A percentile compares a stretch with the other conserved stretches of the same genome.
Conservation (phyloP, 176 grass and related monocot species). For the Carex cristatella region DNA sequence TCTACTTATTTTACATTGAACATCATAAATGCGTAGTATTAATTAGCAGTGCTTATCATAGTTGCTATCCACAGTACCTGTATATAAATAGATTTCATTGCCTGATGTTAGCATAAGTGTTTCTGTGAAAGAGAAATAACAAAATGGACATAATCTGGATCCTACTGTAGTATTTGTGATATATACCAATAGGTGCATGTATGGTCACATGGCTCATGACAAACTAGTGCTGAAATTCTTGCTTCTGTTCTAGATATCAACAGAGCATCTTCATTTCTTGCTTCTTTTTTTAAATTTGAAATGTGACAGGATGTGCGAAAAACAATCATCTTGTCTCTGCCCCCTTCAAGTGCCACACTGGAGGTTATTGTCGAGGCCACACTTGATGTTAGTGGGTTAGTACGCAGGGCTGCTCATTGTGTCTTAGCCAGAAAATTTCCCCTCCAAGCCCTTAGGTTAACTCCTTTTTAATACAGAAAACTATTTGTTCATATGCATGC, state of each 20-base stretch:
- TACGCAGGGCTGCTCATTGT: conserved; percentile 60
- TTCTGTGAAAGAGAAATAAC: background rate
- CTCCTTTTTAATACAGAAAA: background rate
- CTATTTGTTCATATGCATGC: conserved; percentile 5
- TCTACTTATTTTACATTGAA: background rate
- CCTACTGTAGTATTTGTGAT: background rate
- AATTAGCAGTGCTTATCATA: background rate
- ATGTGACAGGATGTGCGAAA: conserved; percentile 69
- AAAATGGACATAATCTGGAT: background rate
- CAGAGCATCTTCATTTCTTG: background rate
- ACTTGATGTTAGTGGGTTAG: conserved; percentile 62
- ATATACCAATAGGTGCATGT: background rate
- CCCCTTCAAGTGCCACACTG: conserved; percentile 58
- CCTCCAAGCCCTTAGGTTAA: conserved; percentile 83
- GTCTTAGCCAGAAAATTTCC: conserved; percentile 83
- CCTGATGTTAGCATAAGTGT: background rate
- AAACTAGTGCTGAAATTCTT: background rate
- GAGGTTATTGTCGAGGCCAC: conserved; percentile 61
- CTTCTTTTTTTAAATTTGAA: conserved; percentile 9
- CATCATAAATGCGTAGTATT: background rate
- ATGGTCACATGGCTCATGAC: background rate
- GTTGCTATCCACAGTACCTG: background rate
- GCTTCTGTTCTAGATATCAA: background rate
- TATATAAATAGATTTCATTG: background rate
- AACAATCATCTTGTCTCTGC: conserved; percentile 64